Evolutionary conservation across 192 early-diverging fungal genomes (phyloP).

Genomic region (Chytriomyces sp.): DNA sequence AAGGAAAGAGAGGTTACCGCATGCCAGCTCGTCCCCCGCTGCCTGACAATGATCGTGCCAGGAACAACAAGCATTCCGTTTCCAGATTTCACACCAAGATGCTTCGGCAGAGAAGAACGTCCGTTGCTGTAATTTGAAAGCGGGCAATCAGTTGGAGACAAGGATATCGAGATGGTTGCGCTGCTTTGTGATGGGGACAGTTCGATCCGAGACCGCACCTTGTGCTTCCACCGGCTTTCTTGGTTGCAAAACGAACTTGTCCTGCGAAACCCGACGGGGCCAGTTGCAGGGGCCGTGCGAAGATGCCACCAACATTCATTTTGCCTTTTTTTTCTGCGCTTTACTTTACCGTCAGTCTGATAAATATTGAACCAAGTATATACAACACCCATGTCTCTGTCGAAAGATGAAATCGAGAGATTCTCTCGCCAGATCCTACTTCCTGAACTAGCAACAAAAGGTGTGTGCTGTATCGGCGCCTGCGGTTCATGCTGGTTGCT

Average conservation of each 20-base stretch:
- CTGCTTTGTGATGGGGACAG: background rate
- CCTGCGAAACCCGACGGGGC: background rate
- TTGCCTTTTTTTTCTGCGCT: background rate
- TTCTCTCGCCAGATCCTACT: conserved; percentile 88
- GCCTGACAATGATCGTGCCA: conserved; percentile 55
- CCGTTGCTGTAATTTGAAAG: conserved; percentile 44
- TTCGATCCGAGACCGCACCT: background rate
- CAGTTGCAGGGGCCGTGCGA: background rate
- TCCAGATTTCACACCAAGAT: conserved; percentile 52
- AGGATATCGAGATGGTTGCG: background rate
- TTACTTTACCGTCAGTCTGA: background rate
- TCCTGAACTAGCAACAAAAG: conserved; percentile 72
- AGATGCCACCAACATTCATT: background rate
- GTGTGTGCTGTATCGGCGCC: conserved; percentile 37
- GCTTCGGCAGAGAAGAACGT: conserved; percentile 58
- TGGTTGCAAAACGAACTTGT: conserved; percentile 57
- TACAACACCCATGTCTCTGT: conserved; percentile 34
- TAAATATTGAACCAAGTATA: background rate
- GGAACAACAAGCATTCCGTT: conserved; percentile 46
- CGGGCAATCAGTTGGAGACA: background rate
- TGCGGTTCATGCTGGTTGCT: background rate
- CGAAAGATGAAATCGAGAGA: conserved; percentile 75
- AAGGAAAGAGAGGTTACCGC: conserved; percentile 23
- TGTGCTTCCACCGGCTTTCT: conserved; percentile 55
- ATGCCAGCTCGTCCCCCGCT: conserved; percentile 54